Conservation (phyloP, 2,329 filamentous ascomycete genomes). For the Coniosporium tulheliwenetii region DNA sequence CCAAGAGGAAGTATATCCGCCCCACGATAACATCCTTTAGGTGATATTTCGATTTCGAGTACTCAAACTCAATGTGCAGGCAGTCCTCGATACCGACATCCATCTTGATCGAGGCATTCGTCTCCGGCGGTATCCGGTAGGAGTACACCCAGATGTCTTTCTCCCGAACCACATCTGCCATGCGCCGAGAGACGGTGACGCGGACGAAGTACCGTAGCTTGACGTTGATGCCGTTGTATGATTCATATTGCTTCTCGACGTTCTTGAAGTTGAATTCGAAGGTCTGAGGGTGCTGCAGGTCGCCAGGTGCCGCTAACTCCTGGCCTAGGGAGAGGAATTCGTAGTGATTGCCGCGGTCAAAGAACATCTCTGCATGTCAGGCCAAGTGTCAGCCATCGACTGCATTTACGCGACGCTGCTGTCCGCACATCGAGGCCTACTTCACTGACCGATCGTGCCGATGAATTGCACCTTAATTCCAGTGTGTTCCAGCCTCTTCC, state of each 20-base stretch:
- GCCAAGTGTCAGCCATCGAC: constrained; percentile 2
- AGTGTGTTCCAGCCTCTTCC: constrained; percentile 92
- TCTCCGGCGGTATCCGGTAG: constrained; percentile 94
- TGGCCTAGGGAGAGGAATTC: constrained; percentile 96
- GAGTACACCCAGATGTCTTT: constrained; percentile 99
- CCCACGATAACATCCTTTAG: constrained; percentile 98
- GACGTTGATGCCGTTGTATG: constrained; percentile 98
- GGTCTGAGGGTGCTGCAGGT: constrained; percentile 95
- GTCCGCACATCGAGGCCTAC: neutral
- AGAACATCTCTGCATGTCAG: constrained; percentile 88
- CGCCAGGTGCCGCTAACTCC: constrained; percentile 89
- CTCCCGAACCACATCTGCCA: constrained; percentile 95
- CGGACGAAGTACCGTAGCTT: constrained; percentile 97
- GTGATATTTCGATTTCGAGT: constrained; percentile 98
- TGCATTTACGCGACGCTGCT: constrained; percentile 2
- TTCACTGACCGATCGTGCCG: constrained; percentile 73
- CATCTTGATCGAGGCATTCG: constrained; percentile 99
- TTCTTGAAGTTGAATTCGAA: constrained; percentile 99
- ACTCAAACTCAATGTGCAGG: constrained; percentile 97
- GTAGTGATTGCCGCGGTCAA: constrained; percentile 97
- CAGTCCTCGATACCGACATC: constrained; percentile 99
- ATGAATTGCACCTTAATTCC: constrained; percentile 99
- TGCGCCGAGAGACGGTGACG: constrained; percentile 88
- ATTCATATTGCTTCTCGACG: constrained; percentile 99
- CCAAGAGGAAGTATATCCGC: constrained; percentile 93